These are phyloP conservation scores for Verticillium tricorpus DNA, from an alignment of 2,329 filamentous ascomycete species.

Conservation along the genomic window DNA sequence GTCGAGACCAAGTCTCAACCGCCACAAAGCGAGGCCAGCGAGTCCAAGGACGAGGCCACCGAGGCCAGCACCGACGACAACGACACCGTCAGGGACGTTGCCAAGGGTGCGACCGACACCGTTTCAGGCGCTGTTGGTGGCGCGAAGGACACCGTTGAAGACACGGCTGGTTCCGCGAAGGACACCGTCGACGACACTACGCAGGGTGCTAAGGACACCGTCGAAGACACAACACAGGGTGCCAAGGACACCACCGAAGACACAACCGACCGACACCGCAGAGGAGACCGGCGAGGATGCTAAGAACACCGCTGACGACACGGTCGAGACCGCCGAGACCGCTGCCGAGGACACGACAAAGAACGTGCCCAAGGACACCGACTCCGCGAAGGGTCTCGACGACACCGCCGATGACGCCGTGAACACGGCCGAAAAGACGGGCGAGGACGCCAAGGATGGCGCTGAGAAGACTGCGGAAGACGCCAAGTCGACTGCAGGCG, in stretches of 20 bases:
- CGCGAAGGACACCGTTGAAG: slow-evolving; percentile 5
- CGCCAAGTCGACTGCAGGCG: slow-evolving; percentile 2
- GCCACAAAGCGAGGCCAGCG: slow-evolving; percentile 5
- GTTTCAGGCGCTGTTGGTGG: background rate
- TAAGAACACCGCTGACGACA: background rate
- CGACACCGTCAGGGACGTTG: background rate
- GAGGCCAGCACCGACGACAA: slow-evolving; percentile 1
- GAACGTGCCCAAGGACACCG: background rate
- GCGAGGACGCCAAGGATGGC: slow-evolving; percentile 9
- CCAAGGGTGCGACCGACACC: slow-evolving; percentile 6
- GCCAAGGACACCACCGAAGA: slow-evolving; percentile 1
- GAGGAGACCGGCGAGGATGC: background rate
- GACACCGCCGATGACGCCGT: background rate
- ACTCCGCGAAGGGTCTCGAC: background rate
- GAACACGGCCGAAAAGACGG: slow-evolving; percentile 1
- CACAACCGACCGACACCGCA: background rate
- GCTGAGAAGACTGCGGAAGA: slow-evolving; percentile 9
- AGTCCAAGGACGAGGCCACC: background rate
- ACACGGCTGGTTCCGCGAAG: slow-evolving; percentile 5
- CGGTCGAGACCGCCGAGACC: slow-evolving; percentile 3
- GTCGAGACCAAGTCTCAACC: slow-evolving; percentile 8
- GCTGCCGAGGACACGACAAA: slow-evolving; percentile 3
- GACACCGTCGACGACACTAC: background rate
- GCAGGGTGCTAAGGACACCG: background rate
- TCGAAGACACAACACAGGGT: background rate